Conservation (phyloP, 2,329 filamentous ascomycete genomes). For the Lomentospora prolificans region DNA sequence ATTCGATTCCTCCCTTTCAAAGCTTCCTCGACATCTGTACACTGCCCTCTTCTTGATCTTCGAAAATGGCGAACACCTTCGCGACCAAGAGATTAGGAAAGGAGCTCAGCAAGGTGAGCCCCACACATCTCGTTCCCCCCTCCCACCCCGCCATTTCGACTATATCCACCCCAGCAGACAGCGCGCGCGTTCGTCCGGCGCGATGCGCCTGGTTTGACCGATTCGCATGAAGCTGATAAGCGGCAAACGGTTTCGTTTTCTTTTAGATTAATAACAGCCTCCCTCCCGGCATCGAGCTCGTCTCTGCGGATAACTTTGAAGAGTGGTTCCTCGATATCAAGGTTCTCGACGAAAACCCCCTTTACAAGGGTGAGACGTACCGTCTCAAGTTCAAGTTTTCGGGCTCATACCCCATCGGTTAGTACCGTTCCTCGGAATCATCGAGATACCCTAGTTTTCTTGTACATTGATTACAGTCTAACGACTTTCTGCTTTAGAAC, state of each 20-base stretch:
- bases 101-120: constrained; percentile 45
- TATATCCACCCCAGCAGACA: too few species aligned
- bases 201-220: too few species aligned
- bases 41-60: background rate
- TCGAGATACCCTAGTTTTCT: too few species aligned
- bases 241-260: background rate
- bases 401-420: constrained; percentile 82
- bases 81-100: constrained; percentile 49
- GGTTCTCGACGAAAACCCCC: constrained; percentile 81
- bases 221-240: too few species aligned
- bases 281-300: constrained; percentile 65
- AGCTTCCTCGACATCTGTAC: too few species aligned
- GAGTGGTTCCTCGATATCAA: constrained; percentile 90
- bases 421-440: constrained; percentile 10
- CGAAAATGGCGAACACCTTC: constrained; percentile 27
- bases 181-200: too few species aligned
- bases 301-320: constrained; percentile 71
- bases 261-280: constrained; percentile 43
- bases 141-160: background rate
- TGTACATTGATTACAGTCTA: background rate
- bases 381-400: constrained; percentile 82
- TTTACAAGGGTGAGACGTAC: constrained; percentile 74
- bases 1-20: too few species aligned
- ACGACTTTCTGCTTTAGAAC: constrained; percentile 45
- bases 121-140: constrained; percentile 3